Evolutionary conservation across 352 stramenopile genomes (phyloP).

Genomic region (Hyaloperonospora arabidopsidis): DNA sequence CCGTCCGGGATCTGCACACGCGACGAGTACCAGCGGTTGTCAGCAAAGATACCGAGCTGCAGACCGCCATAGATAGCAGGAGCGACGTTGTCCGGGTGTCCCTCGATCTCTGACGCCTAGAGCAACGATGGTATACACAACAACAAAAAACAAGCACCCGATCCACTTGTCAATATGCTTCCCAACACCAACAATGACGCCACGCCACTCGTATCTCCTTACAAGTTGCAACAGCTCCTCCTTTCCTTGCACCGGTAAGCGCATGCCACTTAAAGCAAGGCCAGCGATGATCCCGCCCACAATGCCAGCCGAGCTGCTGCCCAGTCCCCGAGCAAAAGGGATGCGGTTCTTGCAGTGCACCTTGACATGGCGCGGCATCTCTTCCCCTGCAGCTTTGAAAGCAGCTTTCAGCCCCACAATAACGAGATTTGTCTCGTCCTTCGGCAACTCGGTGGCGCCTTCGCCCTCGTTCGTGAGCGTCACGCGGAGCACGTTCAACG

Average conservation of each 20-base stretch:
- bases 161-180: background rate
- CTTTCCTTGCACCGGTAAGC: constrained; percentile 74
- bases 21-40: constrained; percentile 95
- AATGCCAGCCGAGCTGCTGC: constrained; percentile 97
- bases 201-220: constrained; percentile 5
- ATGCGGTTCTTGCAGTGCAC: constrained; percentile 98
- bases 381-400: constrained; percentile 92
- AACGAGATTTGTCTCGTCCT: constrained; percentile 88
- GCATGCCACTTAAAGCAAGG: constrained; percentile 94
- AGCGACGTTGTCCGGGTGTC: constrained; percentile 98
- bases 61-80: constrained; percentile 98
- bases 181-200: background rate
- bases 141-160: constrained; percentile 3
- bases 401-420: constrained; percentile 92
- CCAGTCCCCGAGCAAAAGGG: constrained; percentile 93
- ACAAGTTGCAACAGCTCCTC: constrained; percentile 95
- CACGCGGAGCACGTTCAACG: constrained; percentile 63
- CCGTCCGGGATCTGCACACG: constrained; percentile 92
- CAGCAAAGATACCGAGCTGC: constrained; percentile 91
- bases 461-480: constrained; percentile 96
- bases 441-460: constrained; percentile 88
- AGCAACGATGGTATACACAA: too few relatives aligned
- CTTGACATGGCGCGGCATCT: constrained; percentile 87
- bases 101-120: constrained; percentile 93
- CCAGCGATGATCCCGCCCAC: constrained; percentile 97